A percentile compares a stretch with the other conserved stretches of the same genome.
Conservation (phyloP, 2,329 filamentous ascomycete species). For the Neospermospora avenae region DNA sequence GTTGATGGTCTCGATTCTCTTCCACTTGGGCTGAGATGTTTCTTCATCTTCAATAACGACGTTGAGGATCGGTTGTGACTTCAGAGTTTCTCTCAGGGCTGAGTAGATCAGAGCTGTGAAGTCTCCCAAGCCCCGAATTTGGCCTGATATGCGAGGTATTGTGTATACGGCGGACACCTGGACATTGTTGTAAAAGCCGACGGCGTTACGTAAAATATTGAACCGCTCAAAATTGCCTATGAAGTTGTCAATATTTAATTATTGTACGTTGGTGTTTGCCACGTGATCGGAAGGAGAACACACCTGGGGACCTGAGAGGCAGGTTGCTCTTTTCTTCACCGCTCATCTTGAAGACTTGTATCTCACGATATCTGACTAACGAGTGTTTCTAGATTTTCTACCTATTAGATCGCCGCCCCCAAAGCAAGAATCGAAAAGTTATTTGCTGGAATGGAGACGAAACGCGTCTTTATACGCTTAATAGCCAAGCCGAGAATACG, state of each 20-base stretch:
- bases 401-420: slow-evolving; percentile 13
- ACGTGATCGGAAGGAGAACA: background rate
- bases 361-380: background rate
- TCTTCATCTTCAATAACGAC: slow-evolving; percentile 21
- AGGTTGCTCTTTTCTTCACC: background rate
- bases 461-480: too few species aligned
- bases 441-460: too few species aligned
- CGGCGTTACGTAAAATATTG: slow-evolving; percentile 20
- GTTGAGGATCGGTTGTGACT: slow-evolving; percentile 20
- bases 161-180: slow-evolving; percentile 22
- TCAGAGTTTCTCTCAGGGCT: slow-evolving; percentile 9
- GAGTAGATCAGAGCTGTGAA: slow-evolving; percentile 19
- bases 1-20: slow-evolving; percentile 13
- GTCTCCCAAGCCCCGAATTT: background rate
- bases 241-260: background rate
- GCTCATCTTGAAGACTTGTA: background rate
- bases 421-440: too few species aligned
- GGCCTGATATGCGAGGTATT: slow-evolving; percentile 11
- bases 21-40: slow-evolving; percentile 17
- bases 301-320: slow-evolving; percentile 15
- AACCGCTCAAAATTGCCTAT: slow-evolving; percentile 23
- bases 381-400: background rate
- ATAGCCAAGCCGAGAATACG: too few species aligned
- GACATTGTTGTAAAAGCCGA: slow-evolving; percentile 27
- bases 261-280: background rate